These are phyloP conservation scores for Zygoascus tannicola DNA, from an alignment of 805 yeast genomes.

Conservation along the genomic window DNA sequence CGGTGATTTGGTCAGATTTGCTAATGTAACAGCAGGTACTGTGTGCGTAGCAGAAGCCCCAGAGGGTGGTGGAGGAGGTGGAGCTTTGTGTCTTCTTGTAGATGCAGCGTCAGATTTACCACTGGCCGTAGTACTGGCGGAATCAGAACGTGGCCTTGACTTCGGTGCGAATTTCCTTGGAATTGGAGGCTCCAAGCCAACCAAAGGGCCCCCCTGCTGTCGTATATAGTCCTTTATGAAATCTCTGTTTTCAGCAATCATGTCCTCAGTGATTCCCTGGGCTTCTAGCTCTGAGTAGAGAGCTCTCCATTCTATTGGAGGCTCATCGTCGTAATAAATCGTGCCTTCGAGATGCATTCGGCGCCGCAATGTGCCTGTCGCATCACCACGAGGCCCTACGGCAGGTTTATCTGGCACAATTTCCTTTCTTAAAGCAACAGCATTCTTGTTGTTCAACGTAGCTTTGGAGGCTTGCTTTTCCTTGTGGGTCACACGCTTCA, in stretches of 20 bases:
- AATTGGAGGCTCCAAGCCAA: slow-evolving; percentile 76
- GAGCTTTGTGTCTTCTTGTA: slow-evolving; percentile 15
- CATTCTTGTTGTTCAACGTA: slow-evolving; percentile 78
- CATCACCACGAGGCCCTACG: slow-evolving; percentile 61
- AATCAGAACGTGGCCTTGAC: slow-evolving; percentile 14
- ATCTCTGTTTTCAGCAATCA: slow-evolving; percentile 79
- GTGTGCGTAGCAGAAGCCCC: slow-evolving; percentile 23
- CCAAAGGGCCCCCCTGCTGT: slow-evolving; percentile 68
- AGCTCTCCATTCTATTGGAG: slow-evolving; percentile 79
- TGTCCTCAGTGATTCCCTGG: slow-evolving; percentile 76
- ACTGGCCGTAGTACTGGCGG: slow-evolving; percentile 8
- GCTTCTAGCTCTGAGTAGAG: slow-evolving; percentile 62
- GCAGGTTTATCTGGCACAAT: slow-evolving; percentile 24
- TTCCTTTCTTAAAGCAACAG: slow-evolving; percentile 64
- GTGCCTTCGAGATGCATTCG: slow-evolving; percentile 25
- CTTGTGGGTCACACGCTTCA: slow-evolving; percentile 62
- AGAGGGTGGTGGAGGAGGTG: slow-evolving; percentile 35
- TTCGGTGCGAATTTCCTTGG: slow-evolving; percentile 43
- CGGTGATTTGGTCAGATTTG: slow-evolving; percentile 12
- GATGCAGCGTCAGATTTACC: slow-evolving; percentile 3
- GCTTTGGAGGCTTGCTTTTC: slow-evolving; percentile 81
- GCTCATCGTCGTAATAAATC: slow-evolving; percentile 64
- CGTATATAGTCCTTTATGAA: slow-evolving; percentile 72
- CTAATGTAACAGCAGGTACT: slow-evolving; percentile 7
- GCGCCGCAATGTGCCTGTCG: slow-evolving; percentile 24